phyloP scores from a whole-genome alignment of 148 eudicot species.

The Amaranthus cruentus region DNA sequence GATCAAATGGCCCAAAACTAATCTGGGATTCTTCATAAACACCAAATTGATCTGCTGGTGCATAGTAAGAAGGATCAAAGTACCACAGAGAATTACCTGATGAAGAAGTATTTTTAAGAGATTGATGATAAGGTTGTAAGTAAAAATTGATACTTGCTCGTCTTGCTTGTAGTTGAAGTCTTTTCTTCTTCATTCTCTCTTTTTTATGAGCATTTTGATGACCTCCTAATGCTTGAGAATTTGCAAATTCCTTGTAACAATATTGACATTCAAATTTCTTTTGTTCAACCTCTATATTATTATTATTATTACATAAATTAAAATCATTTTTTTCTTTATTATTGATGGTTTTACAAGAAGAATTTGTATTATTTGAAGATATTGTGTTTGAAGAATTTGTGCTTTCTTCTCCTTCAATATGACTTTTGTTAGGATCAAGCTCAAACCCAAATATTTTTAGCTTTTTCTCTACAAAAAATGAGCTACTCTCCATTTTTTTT shows the following conservation, averaged over 20 bases:
- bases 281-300: slow-evolving; percentile 13
- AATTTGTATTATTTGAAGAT: slow-evolving; percentile 23
- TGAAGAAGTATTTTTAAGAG: background rate
- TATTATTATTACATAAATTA: background rate
- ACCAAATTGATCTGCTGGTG: slow-evolving; percentile 11
- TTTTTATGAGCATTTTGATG: slow-evolving; percentile 95
- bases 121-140: slow-evolving; percentile 39
- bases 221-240: slow-evolving; percentile 91
- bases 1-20: slow-evolving; percentile 41
- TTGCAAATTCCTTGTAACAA: slow-evolving; percentile 63
- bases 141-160: slow-evolving; percentile 64
- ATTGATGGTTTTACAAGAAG: background rate
- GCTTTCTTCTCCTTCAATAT: slow-evolving; percentile 47
- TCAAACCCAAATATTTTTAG: slow-evolving; percentile 75
- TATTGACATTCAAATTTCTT: slow-evolving; percentile 78
- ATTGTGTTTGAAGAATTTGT: slow-evolving; percentile 48
- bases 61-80: slow-evolving; percentile 29
- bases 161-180: slow-evolving; percentile 74
- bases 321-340: background rate
- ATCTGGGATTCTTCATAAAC: slow-evolving; percentile 50
- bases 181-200: slow-evolving; percentile 80
- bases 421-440: slow-evolving; percentile 31
- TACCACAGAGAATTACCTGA: slow-evolving; percentile 28
- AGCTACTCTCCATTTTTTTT: slow-evolving; percentile 20
- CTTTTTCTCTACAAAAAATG: slow-evolving; percentile 43